phyloP scores from a whole-genome alignment of 2,329 filamentous ascomycete genomes.

The Aspergillus versicolor region DNA sequence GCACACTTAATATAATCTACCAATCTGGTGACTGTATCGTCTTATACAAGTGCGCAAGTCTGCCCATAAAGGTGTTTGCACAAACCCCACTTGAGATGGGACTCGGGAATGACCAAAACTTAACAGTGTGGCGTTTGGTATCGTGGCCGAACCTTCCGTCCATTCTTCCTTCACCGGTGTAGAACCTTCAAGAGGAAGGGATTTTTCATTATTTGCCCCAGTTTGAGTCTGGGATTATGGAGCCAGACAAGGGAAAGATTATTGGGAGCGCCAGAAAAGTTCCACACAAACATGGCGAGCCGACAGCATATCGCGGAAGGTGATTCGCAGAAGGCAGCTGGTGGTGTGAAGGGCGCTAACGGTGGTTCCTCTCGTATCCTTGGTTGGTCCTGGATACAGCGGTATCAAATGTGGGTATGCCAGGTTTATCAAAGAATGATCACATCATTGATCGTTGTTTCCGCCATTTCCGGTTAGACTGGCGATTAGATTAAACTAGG shows the following conservation, averaged over 20 bases:
- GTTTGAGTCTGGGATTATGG: background rate
- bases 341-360: background rate
- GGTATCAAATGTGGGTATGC: slow-evolving; percentile 2
- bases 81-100: background rate
- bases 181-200: background rate
- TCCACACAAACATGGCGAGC: slow-evolving; percentile 1
- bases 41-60: background rate
- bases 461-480: slow-evolving; percentile 4
- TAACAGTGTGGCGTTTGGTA: slow-evolving; percentile 5
- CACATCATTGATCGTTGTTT: slow-evolving; percentile 12
- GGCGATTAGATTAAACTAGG: slow-evolving; percentile 6
- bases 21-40: background rate
- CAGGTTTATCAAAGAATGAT: slow-evolving; percentile 12
- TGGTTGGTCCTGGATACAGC: background rate
- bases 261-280: background rate
- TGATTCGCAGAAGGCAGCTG: background rate
- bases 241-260: background rate
- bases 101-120: background rate
- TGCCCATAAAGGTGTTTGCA: background rate
- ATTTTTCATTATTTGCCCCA: slow-evolving; percentile 3
- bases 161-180: slow-evolving; percentile 2
- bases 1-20: slow-evolving; percentile 9
- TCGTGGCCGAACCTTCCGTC: slow-evolving; percentile 16
- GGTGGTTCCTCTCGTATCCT: slow-evolving; percentile 6
- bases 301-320: background rate